Evolutionary conservation across 2,329 filamentous ascomycete species (phyloP).

Genomic region (Ophiostoma pallidulum): DNA sequence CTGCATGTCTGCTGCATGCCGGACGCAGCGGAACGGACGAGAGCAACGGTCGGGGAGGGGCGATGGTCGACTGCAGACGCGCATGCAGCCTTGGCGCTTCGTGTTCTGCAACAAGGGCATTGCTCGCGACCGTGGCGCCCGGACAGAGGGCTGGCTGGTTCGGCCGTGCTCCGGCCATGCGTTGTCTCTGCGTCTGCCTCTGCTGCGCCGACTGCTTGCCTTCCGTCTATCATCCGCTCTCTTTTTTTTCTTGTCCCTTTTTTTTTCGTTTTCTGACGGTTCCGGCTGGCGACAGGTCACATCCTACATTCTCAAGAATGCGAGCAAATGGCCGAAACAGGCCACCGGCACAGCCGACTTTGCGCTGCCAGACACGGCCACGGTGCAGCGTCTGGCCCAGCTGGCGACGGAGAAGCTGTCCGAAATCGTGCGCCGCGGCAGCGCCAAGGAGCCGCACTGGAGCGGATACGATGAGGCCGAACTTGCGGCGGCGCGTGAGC

Average conservation of each 20-base stretch:
- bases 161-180: too few species aligned
- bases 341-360: constrained; percentile 29
- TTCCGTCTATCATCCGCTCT: too few species aligned
- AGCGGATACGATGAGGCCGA: constrained; percentile 64
- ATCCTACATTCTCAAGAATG: constrained; percentile 38
- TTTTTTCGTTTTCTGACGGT: background rate
- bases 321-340: constrained; percentile 35
- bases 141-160: too few species aligned
- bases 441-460: constrained; percentile 55
- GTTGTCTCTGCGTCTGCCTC: too few species aligned
- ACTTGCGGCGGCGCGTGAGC: constrained; percentile 58
- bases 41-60: too few species aligned
- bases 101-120: too few species aligned
- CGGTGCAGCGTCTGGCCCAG: constrained; percentile 60
- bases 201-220: too few species aligned
- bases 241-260: too few species aligned
- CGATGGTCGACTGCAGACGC: too few species aligned
- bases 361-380: constrained; percentile 45
- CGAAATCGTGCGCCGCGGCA: constrained; percentile 61
- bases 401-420: constrained; percentile 63
- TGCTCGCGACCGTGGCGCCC: background rate
- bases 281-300: constrained; percentile 32
- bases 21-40: too few species aligned
- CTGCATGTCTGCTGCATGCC: background rate
- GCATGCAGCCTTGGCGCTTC: background rate